Base-by-base conservation (phyloP, 2,329 filamentous ascomycete species). In the Polytolypa hystricis region DNA sequence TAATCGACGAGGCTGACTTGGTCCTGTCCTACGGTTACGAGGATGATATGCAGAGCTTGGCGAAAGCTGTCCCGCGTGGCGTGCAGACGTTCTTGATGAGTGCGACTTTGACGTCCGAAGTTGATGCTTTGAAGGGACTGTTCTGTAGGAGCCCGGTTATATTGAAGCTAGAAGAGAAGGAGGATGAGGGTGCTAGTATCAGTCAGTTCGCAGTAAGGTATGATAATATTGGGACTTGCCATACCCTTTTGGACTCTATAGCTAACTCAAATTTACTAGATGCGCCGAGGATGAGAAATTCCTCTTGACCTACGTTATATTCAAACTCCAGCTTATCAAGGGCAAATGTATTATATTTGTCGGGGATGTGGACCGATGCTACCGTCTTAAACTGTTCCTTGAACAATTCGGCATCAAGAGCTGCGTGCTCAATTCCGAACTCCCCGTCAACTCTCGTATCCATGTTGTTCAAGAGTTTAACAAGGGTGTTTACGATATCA, bases 281-380 rank as follows among this genome's bases (percentile, higher is more conserved):
- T 93, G 86, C 48, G 84, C 76, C n/a, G 91, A 98, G 61, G 89
- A 96, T 47, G 91, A 96, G 52, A 98, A 98, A 56, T 98, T 96
- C 53, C 65, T 98, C 25, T 65, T 98, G 29, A 77, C 81, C 12
- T 96, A 94, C 53, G 82, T 94, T 41, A 89, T 96, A 54, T 93
- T 95, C 67, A 94, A 94, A 65, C 72, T 96, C 9, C 83, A 91
- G 56, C 67, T 96, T 35, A 81, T 98, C 54, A 93, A 89, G 58
- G 91, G 91, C 45, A 96, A 96, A 59, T 82, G 81, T 40, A 81
- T 85, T 34, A 73, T 85, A 31, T 86, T 86, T 47, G 86, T 94
- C 5, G 80, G 77, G 18, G 85, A 94, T 47, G 81, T 93, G 37
- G 87, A 95, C 60, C 66, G 80, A 45, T 93, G 83, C 50, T 98